phyloP scores from a whole-genome alignment of 192 early-diverging fungal species.

The Dissophora globulifera region DNA sequence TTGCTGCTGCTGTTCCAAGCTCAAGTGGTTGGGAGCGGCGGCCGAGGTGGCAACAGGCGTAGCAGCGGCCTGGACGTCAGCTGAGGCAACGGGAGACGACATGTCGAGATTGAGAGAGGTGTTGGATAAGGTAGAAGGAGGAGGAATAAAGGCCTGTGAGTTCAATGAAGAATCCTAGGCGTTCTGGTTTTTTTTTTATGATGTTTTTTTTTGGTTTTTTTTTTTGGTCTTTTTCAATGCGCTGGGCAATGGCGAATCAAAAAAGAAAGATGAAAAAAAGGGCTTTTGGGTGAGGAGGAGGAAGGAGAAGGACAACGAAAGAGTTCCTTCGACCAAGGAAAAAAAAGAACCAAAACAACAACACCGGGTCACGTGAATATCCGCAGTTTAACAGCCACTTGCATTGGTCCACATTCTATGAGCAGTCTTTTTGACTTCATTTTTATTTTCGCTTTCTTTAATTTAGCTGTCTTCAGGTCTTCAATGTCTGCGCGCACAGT shows the following conservation, averaged over 20 bases:
- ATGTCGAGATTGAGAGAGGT: slow-evolving; percentile 14
- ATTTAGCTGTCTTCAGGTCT: slow-evolving; percentile 26
- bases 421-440: slow-evolving; percentile 2
- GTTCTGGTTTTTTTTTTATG: neutral
- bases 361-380: too few species aligned
- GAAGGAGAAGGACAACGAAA: neutral
- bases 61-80: slow-evolving; percentile 54
- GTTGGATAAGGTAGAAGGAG: slow-evolving; percentile 1
- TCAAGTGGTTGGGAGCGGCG: slow-evolving; percentile 57
- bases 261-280: slow-evolving; percentile 13
- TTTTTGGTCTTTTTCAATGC: slow-evolving; percentile 20
- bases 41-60: slow-evolving; percentile 41
- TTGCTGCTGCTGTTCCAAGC: slow-evolving; percentile 62
- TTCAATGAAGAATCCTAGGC: slow-evolving; percentile 32
- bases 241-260: slow-evolving; percentile 26
- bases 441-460: slow-evolving; percentile 29
- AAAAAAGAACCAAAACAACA: neutral
- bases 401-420: neutral
- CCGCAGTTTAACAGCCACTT: too few species aligned
- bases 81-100: slow-evolving; percentile 34
- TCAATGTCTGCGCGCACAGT: slow-evolving; percentile 38
- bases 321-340: neutral
- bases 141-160: slow-evolving; percentile 22
- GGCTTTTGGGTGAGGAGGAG: slow-evolving; percentile 3
- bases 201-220: slow-evolving; percentile 17